Base-by-base conservation (phyloP, 345 rosid genomes). In the Moricandia moricandioides region DNA sequence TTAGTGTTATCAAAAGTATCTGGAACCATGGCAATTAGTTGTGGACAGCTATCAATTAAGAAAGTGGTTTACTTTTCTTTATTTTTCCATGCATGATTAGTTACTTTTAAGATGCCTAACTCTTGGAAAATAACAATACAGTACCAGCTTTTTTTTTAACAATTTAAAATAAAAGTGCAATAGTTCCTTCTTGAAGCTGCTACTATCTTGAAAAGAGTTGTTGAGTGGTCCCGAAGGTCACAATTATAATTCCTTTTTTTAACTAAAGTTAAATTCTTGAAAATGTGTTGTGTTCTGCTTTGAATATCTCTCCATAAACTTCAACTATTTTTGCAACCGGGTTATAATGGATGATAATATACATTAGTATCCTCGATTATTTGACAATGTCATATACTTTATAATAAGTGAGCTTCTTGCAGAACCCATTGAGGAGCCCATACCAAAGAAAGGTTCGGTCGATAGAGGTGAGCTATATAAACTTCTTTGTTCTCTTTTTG, bases 391-490 rank as follows among this genome's bases (percentile, higher is more conserved):
- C 62, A 7, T 33, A 21, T 29, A 76, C 65, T 21, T 70, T 9
- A 43, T 47, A 49, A 70, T 12, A 56, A 69, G 24, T 56, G 39
- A 66, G 71, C 54, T 55, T 69, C 70, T 70, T 45, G 69, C 91
- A 91, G 98, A 88, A 71, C 79, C 86, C 17, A 76, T 83, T 17
- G 96, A 82, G 58, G 72, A 86, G 49, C 86, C 73, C 35, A 65
- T 67, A 35, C 83, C 83, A 12, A 86, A 86, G 90, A 91, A 88
- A 80, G 93, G 92, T 71, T 91, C 97, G 5, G 67, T 52, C 8
- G 97, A 93, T 78, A 83, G 96, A 77, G 98, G 98, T 86, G 45
- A 66, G 83, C 27, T 56, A 31, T 14, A 56, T 52, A 49, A 12
- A 18, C 13, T 54, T 21, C 2, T 57, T 57, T 12, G 47, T 12